phyloP scores from a whole-genome alignment of 257 asterid species.

The Fraxinus pennsylvanica region DNA sequence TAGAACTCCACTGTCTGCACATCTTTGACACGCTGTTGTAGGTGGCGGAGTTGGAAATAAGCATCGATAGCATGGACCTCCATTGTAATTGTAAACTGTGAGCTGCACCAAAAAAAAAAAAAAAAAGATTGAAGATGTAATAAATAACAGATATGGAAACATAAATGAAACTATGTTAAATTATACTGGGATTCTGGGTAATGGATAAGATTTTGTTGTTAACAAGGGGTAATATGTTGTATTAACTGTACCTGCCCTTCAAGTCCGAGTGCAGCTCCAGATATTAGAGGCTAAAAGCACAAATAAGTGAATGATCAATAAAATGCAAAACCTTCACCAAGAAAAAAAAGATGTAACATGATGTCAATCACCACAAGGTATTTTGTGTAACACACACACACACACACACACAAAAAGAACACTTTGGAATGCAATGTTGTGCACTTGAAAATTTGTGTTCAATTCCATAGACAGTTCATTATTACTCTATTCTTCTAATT shows the following conservation, averaged over 20 bases:
- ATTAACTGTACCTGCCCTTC: constrained; percentile 82
- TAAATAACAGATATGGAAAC: constrained; percentile 9
- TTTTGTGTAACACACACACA: not conserved
- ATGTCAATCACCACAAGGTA: constrained; percentile 10
- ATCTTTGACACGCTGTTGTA: constrained; percentile 90
- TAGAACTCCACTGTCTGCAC: constrained; percentile 93
- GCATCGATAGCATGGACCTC: constrained; percentile 97
- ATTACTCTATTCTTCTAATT: no score
- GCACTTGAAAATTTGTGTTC: not conserved
- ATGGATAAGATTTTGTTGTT: not conserved
- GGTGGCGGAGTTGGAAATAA: constrained; percentile 98
- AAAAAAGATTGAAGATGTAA: constrained; percentile 11
- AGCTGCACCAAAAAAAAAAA: constrained; percentile 46
- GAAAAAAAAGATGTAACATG: not conserved
- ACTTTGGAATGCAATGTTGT: not conserved
- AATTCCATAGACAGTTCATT: not conserved
- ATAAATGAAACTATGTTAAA: not conserved
- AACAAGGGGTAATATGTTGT: constrained; percentile 16
- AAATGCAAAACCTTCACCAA: constrained; percentile 2
- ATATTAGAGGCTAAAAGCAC: constrained; percentile 73
- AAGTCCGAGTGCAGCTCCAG: constrained; percentile 98
- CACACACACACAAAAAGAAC: not conserved
- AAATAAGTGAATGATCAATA: constrained; percentile 25
- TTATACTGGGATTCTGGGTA: not conserved
- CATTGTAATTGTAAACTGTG: constrained; percentile 81